Evolutionary conservation across 352 stramenopile genomes (phyloP).

Genomic region (Pythium dissimile): DNA sequence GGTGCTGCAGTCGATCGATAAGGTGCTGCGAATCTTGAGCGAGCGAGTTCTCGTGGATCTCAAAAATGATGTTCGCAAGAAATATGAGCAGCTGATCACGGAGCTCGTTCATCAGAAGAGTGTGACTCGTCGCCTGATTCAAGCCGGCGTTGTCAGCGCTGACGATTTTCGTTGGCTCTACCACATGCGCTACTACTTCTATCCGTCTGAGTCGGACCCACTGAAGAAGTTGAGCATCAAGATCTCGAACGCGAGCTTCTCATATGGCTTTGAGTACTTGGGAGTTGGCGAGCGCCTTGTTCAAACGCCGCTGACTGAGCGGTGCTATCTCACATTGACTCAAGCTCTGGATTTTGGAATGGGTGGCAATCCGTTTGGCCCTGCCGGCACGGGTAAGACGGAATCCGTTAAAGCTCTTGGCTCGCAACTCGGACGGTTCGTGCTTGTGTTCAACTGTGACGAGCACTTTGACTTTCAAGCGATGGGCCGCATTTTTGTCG

Average conservation of each 20-base stretch:
- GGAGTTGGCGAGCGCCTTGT: slow-evolving; percentile 99
- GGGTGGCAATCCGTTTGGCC: slow-evolving; percentile 98
- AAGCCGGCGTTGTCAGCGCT: slow-evolving; percentile 72
- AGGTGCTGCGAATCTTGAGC: slow-evolving; percentile 94
- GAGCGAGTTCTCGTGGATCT: slow-evolving; percentile 95
- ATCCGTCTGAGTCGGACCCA: slow-evolving; percentile 68
- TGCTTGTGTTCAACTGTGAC: slow-evolving; percentile 99
- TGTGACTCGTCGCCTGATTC: slow-evolving; percentile 91
- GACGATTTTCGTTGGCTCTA: slow-evolving; percentile 99
- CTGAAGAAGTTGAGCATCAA: slow-evolving; percentile 95
- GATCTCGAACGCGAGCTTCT: slow-evolving; percentile 98
- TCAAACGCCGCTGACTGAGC: slow-evolving; percentile 99
- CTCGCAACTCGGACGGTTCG: slow-evolving; percentile 97
- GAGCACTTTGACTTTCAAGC: slow-evolving; percentile 99
- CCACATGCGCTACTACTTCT: slow-evolving; percentile 98
- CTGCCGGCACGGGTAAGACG: slow-evolving; percentile 99
- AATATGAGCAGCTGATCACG: slow-evolving; percentile 99
- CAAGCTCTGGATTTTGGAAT: slow-evolving; percentile 99
- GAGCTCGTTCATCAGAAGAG: slow-evolving; percentile 99
- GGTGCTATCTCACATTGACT: slow-evolving; percentile 99
- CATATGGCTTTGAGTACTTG: slow-evolving; percentile 99
- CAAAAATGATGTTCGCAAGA: slow-evolving; percentile 94
- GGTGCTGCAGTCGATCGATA: slow-evolving; percentile 67
- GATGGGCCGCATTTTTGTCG: slow-evolving; percentile 99
- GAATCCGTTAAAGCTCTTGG: slow-evolving; percentile 99